Base-by-base conservation (phyloP, 768 basidiomycete genomes). In the Tricholoma sp. region DNA sequence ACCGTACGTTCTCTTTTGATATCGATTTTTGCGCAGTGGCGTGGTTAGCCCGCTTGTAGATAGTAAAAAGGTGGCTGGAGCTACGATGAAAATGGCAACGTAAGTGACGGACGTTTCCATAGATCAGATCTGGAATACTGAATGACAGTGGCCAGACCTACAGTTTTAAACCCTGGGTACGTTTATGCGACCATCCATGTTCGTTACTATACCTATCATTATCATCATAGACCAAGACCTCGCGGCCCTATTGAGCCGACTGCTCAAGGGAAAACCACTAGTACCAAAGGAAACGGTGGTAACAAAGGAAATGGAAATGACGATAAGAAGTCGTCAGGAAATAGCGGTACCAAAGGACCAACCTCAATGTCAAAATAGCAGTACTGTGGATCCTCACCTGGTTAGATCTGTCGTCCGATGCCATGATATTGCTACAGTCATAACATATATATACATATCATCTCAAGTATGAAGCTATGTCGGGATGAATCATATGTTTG, bases 151-250 rank as follows among this genome's bases (percentile, higher is more conserved):
- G 29, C 15, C 15, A 48, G 47, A n/a, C 15, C 47, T 31, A 1
- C 47, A 1, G 17, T 48, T 8, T 4, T 2, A 15, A 8, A 48
- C 15, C 28, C n/a, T 48, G 15, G 47, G 47, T 31, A 48, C 9
- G 47, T 48, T 10, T 15, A n/a, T n/a, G 15, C 15, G 6, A 29
- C 9, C 24, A 31, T 31, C 4, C 8, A n/a, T 48, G n/a, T 48
- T 48, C 47, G 29, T 8, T 31, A 24, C 24, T 17, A n/a, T 31
- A 15, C 47, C 13, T 31, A 48, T 9, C 29, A 15, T 24, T 24
- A 29, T 33, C 33, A 18, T 45, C 32, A 18, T 41, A 59, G 60
- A 32, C 57, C 55, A 1, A 53, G 20, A 41, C 37, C 57, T 18
- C 51, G 57, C n/a, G 59, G 59, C 8, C 20, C 42, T 31, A 5